Base-by-base conservation (phyloP, 2,329 filamentous ascomycete species). In the Blumeria graminis region DNA sequence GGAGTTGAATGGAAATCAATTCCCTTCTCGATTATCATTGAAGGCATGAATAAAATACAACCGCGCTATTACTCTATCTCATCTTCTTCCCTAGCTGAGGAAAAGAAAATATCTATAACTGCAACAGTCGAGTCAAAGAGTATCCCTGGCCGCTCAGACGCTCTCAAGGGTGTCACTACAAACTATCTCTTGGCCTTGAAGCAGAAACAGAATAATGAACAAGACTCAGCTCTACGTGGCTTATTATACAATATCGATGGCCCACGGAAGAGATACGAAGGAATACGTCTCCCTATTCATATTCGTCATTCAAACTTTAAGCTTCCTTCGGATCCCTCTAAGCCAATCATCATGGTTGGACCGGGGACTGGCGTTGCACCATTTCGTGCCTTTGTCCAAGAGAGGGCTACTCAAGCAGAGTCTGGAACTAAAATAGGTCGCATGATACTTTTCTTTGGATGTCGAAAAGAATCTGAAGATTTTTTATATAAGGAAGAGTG, bases 1-100 rank as follows among this genome's bases (percentile, higher is more conserved):
- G 81, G 83, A 53, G 73, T 85, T 69, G 80, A 80, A 58, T 98
- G 92, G 85, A 73, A 78, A 56, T 81, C 80, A 56, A 81, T 95
- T 57, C 93, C 92, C 14, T 96, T 98, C 72, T 94, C 92, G 8
- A 81, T 89, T 64, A 81, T 96, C 64, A 88, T 98, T 62, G 92
- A 98, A 74, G 85, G 87, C 61, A 71, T 98, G 59, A 86, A 82
- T 71, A 96, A 95, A 74, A 80, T 98, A 57, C 92, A 98, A 70
- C 90, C 92, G 41, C 86, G 92, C 54, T 98, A 96, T 76, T 98
- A 98, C 74, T 98, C 93, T 54, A 98, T 98, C 69, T 98, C 92
- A 1, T 98, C 93, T 0, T 96, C 92, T 0, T 95, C 92, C 6
- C 69, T 88, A 8, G 89, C 94, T 14, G 89, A 98, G 68, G 89